A percentile compares a stretch with the other conserved stretches of the same genome.
phyloP scores from a whole-genome alignment of 2,329 filamentous ascomycete genomes.

The Fusarium palustre region DNA sequence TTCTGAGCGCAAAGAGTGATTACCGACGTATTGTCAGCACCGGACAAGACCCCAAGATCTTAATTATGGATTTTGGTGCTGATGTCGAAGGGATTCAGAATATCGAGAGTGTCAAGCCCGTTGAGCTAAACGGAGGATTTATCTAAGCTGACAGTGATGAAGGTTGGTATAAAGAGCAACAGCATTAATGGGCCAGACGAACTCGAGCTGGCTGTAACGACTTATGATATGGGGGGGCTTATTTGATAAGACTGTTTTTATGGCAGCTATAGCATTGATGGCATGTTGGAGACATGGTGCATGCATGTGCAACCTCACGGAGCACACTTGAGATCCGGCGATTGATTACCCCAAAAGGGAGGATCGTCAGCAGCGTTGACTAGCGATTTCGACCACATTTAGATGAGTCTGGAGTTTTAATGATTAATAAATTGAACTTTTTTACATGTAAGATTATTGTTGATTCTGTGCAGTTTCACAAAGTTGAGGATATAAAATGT shows the following conservation, averaged over 20 bases:
- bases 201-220: conserved; percentile 34
- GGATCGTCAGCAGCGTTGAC: conserved; percentile 28
- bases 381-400: conserved; percentile 38
- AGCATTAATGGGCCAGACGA: conserved; percentile 21
- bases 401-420: conserved; percentile 33
- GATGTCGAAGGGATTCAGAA: conserved; percentile 68
- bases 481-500: background rate
- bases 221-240: conserved; percentile 40
- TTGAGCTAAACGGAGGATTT: conserved; percentile 40
- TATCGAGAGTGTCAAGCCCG: conserved; percentile 60
- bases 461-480: background rate
- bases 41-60: conserved; percentile 90
- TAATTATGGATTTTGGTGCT: conserved; percentile 92
- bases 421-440: conserved; percentile 2
- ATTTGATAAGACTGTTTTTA: conserved; percentile 37
- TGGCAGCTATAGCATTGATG: conserved; percentile 27
- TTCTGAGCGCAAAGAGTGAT: conserved; percentile 94
- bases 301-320: conserved; percentile 40
- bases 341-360: conserved; percentile 12
- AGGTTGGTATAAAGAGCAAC: too few species aligned
- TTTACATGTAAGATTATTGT: background rate
- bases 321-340: conserved; percentile 36
- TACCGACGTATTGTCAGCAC: conserved; percentile 95
- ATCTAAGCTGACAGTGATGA: conserved; percentile 35
- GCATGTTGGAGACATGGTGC: conserved; percentile 39